Percentiles rank a stretch among this genome's conserved stretches.
Conservation (phyloP, 2,329 filamentous ascomycete genomes). For the Sclerotinia trifoliorum region DNA sequence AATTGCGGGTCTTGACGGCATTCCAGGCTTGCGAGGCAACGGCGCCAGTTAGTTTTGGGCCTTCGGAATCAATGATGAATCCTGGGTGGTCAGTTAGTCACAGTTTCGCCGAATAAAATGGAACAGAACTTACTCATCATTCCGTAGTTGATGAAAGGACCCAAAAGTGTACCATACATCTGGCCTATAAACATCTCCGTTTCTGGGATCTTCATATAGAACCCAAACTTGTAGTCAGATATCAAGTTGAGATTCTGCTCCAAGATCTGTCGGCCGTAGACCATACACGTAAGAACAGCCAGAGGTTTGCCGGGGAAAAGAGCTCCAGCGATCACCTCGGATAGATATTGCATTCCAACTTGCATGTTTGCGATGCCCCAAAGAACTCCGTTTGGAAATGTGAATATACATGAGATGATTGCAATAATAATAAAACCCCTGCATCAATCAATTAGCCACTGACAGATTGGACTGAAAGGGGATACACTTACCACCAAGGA, state of each 20-base stretch:
- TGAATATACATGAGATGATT: conserved; percentile 37
- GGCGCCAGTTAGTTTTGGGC: conserved; percentile 29
- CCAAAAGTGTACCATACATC: conserved; percentile 40
- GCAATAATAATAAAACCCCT: conserved; percentile 35
- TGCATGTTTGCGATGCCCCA: conserved; percentile 50
- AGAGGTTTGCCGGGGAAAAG: conserved; percentile 57
- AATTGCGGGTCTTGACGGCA: conserved; percentile 39
- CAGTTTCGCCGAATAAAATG: too few species aligned
- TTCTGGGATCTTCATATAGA: conserved; percentile 44
- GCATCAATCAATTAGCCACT: background rate
- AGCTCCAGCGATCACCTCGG: conserved; percentile 50
- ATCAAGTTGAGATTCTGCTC: conserved; percentile 41
- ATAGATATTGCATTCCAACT: conserved; percentile 48
- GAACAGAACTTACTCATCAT: conserved; percentile 34
- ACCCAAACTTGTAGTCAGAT: conserved; percentile 43
- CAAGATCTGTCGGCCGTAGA: conserved; percentile 41
- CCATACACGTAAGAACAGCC: conserved; percentile 32
- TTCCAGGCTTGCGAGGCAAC: conserved; percentile 35
- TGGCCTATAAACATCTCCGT: conserved; percentile 42
- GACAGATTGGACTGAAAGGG: accelerated
- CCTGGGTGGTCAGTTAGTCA: background rate
- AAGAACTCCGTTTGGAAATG: conserved; percentile 36
- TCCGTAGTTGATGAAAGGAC: conserved; percentile 40
- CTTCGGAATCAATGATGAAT: conserved; percentile 25
- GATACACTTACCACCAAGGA: conserved; percentile 30